Evolutionary conservation across 306 rosid genomes (phyloP).

Genomic region (Rubus parviflorus): DNA sequence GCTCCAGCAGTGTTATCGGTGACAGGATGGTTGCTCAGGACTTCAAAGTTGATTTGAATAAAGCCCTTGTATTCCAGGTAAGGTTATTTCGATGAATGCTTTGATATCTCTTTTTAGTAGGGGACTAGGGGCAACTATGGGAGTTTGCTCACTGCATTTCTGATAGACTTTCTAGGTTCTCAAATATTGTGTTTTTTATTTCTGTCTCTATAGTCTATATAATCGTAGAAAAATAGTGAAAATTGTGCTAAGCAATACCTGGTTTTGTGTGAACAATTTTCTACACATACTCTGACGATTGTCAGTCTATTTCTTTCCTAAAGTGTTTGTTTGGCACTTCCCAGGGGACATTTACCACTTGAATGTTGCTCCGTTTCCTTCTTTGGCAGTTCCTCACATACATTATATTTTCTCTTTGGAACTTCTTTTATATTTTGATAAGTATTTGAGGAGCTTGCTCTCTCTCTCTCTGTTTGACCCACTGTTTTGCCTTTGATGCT

Average conservation of each 20-base stretch:
- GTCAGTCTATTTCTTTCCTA: background rate
- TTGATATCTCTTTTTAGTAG: background rate
- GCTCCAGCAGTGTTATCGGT: slow-evolving; percentile 29
- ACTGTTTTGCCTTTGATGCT: background rate
- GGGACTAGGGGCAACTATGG: slow-evolving; percentile 1
- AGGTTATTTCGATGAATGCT: background rate
- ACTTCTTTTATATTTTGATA: background rate
- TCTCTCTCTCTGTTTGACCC: background rate
- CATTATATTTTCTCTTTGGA: background rate
- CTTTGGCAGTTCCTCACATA: background rate
- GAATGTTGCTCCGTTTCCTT: background rate
- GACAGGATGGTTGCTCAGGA: slow-evolving; percentile 72
- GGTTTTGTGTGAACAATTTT: background rate
- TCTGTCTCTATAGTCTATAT: background rate
- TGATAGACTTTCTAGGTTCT: background rate
- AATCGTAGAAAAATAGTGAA: background rate
- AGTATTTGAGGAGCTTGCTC: background rate
- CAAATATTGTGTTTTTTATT: background rate
- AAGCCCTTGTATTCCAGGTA: slow-evolving; percentile 95
- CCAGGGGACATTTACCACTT: background rate
- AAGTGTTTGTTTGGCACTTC: background rate
- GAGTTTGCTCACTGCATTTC: background rate
- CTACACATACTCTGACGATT: background rate
- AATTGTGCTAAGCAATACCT: background rate
- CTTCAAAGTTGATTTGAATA: slow-evolving; percentile 77